Base-by-base conservation (phyloP, 192 early-diverging fungal species). In the Jimgerdemannia flammicorona region DNA sequence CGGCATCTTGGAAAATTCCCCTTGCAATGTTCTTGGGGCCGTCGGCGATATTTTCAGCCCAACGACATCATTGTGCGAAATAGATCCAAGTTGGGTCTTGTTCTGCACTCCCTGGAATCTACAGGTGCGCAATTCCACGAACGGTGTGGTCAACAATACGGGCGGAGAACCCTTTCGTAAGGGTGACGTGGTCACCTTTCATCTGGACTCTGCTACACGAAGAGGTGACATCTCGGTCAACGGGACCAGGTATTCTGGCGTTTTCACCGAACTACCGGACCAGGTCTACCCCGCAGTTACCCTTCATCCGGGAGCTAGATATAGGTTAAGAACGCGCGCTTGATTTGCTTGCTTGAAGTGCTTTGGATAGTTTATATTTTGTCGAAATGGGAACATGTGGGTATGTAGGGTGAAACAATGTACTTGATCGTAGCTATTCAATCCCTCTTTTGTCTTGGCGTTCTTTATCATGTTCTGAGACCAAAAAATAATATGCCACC, bases 181-280 rank as follows among this genome's bases (percentile, higher is more conserved):
- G 19, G 70, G 70, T 44, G 63, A 49, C n/a, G 44, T 14, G 3
- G 42, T 76, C n/a, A 72, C 75, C 2, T 40, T 76, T 40, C 71
- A 76, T 65, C 8, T 76, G 18, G 19, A 76, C 40, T 66, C 66
- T 64, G 42, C 43, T 9, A n/a, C 40, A 14, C 40, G 63, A 43
- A 72, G 49, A 18, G 54, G 70, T 3, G 40, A n/a, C 3, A 72
- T 76, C 18, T 72, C 75, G 18, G 42, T 76, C 29, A 76, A 76
- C 11, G 74, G 74, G 1, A 54, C 19, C 14, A 67, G 18, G 40
- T 67, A 71, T 49, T 42, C 67, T 59, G 17, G 4, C 40, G 74
- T 17, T 3, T 75, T 54, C 40, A 42, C 43, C 18, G 54, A 43
- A 7, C 44, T 75, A 29, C 74, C 74, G 9, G 40, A 43, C 3